A percentile compares a stretch with the other conserved stretches of the same genome.
Evolutionary conservation across 1,139 yeast species (phyloP).

Genomic region (Suhomyces maxii): DNA sequence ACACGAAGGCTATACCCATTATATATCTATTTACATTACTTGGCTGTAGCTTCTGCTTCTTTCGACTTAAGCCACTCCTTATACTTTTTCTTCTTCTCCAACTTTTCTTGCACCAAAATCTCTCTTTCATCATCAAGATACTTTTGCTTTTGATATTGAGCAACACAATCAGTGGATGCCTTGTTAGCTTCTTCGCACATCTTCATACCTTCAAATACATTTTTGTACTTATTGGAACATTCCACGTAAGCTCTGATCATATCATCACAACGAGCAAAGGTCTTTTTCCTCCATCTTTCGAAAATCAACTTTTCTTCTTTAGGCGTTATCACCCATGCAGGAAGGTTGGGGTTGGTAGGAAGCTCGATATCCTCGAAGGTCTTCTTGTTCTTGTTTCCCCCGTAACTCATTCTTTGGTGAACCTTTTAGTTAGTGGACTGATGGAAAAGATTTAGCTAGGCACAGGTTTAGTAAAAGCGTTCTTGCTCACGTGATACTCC

Average conservation of each 20-base stretch:
- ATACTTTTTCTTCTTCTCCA: slow-evolving; percentile 31
- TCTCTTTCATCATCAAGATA: slow-evolving; percentile 75
- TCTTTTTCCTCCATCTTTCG: slow-evolving; percentile 71
- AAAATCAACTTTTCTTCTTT: slow-evolving; percentile 81
- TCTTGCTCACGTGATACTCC: neutral
- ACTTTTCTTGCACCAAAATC: slow-evolving; percentile 56
- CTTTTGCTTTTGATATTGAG: slow-evolving; percentile 63
- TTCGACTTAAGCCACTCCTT: slow-evolving; percentile 7
- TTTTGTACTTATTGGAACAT: slow-evolving; percentile 39
- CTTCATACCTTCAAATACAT: slow-evolving; percentile 64
- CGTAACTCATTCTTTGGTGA: slow-evolving; percentile 14
- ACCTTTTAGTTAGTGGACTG: slow-evolving; percentile 1
- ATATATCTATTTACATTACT: slow-evolving; percentile 5
- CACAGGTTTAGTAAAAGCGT: no score
- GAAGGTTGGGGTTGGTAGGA: slow-evolving; percentile 53
- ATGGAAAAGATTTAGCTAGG: neutral
- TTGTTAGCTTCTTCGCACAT: slow-evolving; percentile 40
- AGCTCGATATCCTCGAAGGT: slow-evolving; percentile 42
- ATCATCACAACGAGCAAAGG: slow-evolving; percentile 72
- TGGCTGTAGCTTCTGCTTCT: slow-evolving; percentile 1
- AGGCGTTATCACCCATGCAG: slow-evolving; percentile 85
- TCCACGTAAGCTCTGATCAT: slow-evolving; percentile 52
- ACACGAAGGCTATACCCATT: neutral
- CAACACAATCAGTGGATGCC: slow-evolving; percentile 53
- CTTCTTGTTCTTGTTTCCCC: slow-evolving; percentile 25